Conservation (phyloP, 352 stramenopile species). For the Pythium vanterpoolii region DNA sequence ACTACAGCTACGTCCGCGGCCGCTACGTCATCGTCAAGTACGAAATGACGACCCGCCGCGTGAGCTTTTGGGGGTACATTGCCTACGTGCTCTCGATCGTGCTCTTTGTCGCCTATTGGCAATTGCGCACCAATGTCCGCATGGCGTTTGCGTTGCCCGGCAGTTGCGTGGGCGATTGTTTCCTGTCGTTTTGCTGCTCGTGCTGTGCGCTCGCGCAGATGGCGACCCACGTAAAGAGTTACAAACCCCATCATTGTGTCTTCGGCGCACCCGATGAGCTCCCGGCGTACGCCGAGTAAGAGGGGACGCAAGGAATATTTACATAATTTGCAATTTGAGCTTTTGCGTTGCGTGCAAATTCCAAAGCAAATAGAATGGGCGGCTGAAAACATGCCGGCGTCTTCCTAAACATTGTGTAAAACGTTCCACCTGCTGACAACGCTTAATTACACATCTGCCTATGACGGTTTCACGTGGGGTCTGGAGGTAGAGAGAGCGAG, state of each 20-base stretch:
- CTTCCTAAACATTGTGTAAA: too few relatives aligned
- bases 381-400: too few relatives aligned
- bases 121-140: constrained; percentile 2
- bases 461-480: too few relatives aligned
- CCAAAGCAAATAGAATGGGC: too few relatives aligned
- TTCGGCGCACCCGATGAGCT: constrained; percentile 7
- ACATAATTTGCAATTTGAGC: too few relatives aligned
- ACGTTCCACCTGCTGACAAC: too few relatives aligned
- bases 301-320: not conserved
- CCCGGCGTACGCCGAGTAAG: not conserved
- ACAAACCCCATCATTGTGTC: constrained; percentile 1
- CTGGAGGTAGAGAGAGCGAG: too few relatives aligned
- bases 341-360: too few relatives aligned
- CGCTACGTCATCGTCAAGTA: not conserved
- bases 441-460: too few relatives aligned
- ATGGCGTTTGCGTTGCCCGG: not conserved
- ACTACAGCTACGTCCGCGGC: not conserved
- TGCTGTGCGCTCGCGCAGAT: constrained; percentile 11
- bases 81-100: constrained; percentile 1
- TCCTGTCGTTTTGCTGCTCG: constrained; percentile 1
- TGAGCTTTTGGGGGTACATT: constrained; percentile 3
- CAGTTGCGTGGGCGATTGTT: constrained; percentile 1
- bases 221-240: constrained; percentile 16
- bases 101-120: not conserved
- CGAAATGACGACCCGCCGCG: not conserved